phyloP scores from a whole-genome alignment of 129 eudicot species.

The Artemisia argyi region DNA sequence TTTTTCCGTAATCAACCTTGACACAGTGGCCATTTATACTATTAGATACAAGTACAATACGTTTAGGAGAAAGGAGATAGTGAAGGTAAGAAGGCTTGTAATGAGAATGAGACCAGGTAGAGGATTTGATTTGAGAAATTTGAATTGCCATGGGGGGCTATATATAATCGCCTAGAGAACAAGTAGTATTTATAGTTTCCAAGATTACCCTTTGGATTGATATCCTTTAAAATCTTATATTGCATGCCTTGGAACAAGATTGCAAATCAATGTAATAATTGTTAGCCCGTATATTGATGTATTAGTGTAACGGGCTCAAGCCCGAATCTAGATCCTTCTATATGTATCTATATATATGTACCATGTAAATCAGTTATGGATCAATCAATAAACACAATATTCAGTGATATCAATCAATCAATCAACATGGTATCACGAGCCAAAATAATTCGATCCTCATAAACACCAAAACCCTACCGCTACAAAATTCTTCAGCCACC shows the following conservation, averaged over 20 bases:
- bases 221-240: constrained; percentile 7
- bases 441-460: too few relatives aligned
- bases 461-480: too few relatives aligned
- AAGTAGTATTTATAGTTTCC: constrained; percentile 16
- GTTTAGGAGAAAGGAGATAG: neutral
- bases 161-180: constrained; percentile 24
- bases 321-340: too few relatives aligned
- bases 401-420: too few relatives aligned
- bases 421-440: too few relatives aligned
- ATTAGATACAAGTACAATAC: neutral
- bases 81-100: neutral
- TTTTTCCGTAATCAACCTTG: constrained; percentile 34
- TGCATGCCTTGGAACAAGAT: constrained; percentile 20
- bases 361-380: too few relatives aligned
- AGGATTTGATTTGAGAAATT: constrained; percentile 20
- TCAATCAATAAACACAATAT: too few relatives aligned
- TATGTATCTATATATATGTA: too few relatives aligned
- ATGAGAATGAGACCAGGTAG: neutral
- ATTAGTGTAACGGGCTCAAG: too few relatives aligned
- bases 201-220: constrained; percentile 17
- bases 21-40: constrained; percentile 37
- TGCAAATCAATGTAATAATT: constrained; percentile 5
- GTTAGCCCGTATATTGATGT: too few relatives aligned
- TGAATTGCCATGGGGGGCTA: constrained; percentile 1
- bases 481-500: too few relatives aligned